These are phyloP conservation scores for Calonectria pteridis DNA, from an alignment of 2,329 filamentous ascomycete species.

Conservation along the genomic window DNA sequence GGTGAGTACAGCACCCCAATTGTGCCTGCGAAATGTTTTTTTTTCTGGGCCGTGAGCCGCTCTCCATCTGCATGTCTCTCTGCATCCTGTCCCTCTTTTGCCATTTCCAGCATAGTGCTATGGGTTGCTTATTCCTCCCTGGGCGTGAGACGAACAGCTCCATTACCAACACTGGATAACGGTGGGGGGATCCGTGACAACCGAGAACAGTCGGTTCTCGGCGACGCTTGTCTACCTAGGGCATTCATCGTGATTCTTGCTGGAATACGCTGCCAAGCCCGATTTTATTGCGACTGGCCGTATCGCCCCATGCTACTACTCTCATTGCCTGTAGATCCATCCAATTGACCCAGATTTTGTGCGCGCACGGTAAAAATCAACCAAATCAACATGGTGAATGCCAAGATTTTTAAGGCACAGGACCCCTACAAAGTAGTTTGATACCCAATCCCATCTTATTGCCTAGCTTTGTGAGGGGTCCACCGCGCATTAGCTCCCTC, in stretches of 20 bases:
- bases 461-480: background rate
- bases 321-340: background rate
- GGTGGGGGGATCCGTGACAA: background rate
- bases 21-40: background rate
- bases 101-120: background rate
- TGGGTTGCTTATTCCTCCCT: background rate
- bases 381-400: too few species aligned
- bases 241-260: background rate
- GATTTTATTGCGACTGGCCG: too few species aligned
- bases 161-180: background rate
- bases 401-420: background rate
- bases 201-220: background rate
- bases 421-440: background rate
- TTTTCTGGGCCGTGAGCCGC: background rate
- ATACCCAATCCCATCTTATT: background rate
- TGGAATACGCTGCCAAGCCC: background rate
- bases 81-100: constrained; percentile 3
- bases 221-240: background rate
- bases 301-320: too few species aligned
- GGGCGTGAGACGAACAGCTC: background rate
- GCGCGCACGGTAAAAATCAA: background rate
- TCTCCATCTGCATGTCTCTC: background rate
- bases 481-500: background rate
- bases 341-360: background rate
- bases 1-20: background rate